A percentile compares a stretch with the other conserved stretches of the same genome.
Conservation (phyloP, 306 rosid species). For the Crotalaria pallida region DNA sequence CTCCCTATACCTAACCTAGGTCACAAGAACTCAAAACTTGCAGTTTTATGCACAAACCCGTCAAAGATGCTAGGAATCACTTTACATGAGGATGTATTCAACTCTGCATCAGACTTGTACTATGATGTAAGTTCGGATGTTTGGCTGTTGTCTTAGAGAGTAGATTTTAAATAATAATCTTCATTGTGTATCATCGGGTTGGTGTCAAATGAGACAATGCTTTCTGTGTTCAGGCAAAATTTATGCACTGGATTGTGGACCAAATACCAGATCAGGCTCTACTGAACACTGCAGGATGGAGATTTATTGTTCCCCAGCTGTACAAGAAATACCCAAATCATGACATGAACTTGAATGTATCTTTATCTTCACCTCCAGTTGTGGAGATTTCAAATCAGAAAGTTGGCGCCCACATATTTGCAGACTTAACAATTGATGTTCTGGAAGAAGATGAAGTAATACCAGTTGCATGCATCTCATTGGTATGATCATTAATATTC, state of each 20-base stretch:
- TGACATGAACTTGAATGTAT: constrained; percentile 71
- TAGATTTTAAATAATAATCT: neutral
- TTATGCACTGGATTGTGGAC: constrained; percentile 91
- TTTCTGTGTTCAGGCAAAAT: constrained; percentile 58
- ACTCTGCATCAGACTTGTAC: constrained; percentile 65
- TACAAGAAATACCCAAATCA: constrained; percentile 88
- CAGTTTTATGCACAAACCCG: constrained; percentile 45
- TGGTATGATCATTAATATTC: constrained; percentile 47
- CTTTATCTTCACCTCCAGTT: constrained; percentile 70
- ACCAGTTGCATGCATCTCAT: constrained; percentile 85
- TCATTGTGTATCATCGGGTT: neutral
- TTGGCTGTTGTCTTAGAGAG: neutral
- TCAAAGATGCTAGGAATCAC: constrained; percentile 84
- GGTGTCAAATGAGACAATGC: constrained; percentile 7
- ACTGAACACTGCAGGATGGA: constrained; percentile 89
- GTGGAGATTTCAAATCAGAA: constrained; percentile 53
- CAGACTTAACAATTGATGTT: constrained; percentile 68
- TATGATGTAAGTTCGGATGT: constrained; percentile 52
- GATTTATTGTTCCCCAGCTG: constrained; percentile 83
- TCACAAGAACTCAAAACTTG: constrained; percentile 33
- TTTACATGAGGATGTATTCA: constrained; percentile 78
- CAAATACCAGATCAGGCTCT: constrained; percentile 77
- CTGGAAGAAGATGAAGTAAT: constrained; percentile 45
- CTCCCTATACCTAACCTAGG: constrained; percentile 16
- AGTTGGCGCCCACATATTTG: constrained; percentile 36